Percentiles rank a stretch among this genome's conserved stretches.
phyloP scores from a whole-genome alignment of 345 rosid genomes.

The Eucalyptus shirleyi region DNA sequence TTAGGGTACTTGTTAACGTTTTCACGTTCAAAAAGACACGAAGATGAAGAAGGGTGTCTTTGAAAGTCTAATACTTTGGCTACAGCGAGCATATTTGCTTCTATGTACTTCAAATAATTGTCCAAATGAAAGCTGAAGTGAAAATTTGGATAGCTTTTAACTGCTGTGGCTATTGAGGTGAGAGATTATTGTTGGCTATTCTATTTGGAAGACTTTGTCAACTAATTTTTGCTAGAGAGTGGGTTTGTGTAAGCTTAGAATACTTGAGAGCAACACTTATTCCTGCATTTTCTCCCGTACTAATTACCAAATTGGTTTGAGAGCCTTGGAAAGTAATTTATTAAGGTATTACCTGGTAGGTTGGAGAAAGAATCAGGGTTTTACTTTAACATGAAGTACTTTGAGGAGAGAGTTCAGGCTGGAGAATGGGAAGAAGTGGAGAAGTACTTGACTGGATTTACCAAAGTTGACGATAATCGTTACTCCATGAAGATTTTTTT shows the following conservation, averaged over 20 bases:
- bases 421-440: slow-evolving; percentile 78
- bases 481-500: slow-evolving; percentile 87
- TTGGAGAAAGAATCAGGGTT: slow-evolving; percentile 66
- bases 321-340: neutral
- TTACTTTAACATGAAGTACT: slow-evolving; percentile 59
- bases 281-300: neutral
- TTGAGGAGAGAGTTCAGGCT: slow-evolving; percentile 59
- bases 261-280: neutral
- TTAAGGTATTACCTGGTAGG: slow-evolving; percentile 6
- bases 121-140: neutral
- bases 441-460: slow-evolving; percentile 50
- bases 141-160: neutral
- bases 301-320: neutral
- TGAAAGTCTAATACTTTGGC: neutral
- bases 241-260: neutral
- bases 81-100: neutral
- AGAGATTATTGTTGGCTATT: neutral
- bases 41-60: neutral
- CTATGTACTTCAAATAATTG: neutral
- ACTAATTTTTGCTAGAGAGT: neutral
- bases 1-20: neutral
- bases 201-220: neutral
- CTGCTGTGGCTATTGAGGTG: neutral
- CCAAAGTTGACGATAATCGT: slow-evolving; percentile 61
- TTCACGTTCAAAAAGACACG: neutral